phyloP scores from a whole-genome alignment of 1,284 basidiomycete genomes.

The Rhodotorula sp. region DNA sequence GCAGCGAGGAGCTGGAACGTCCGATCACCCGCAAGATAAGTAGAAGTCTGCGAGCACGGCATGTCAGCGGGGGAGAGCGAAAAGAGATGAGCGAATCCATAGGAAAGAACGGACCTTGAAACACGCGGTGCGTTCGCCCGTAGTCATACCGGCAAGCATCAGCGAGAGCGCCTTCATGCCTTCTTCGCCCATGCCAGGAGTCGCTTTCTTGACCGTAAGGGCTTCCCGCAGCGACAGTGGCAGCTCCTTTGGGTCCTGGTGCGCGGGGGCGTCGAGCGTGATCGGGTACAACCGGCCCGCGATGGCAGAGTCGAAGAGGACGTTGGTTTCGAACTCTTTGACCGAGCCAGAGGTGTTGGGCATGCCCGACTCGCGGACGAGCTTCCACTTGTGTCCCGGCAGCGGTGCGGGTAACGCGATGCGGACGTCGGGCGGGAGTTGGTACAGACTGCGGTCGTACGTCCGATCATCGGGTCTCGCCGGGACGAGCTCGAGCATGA shows the following conservation, averaged over 20 bases:
- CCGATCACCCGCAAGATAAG: slow-evolving; percentile 5
- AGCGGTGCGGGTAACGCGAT: slow-evolving; percentile 17
- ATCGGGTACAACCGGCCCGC: slow-evolving; percentile 30
- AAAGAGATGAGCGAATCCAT: too few species aligned
- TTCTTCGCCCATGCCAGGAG: slow-evolving; percentile 24
- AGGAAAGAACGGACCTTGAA: slow-evolving; percentile 5
- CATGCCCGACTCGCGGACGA: slow-evolving; percentile 5
- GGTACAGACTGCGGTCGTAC: not conserved
- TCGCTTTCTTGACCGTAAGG: not conserved
- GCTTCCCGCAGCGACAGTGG: not conserved
- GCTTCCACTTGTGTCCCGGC: slow-evolving; percentile 31
- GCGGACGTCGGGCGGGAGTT: not conserved
- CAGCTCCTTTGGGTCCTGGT: not conserved
- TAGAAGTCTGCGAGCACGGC: not conserved
- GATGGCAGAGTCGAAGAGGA: slow-evolving; percentile 19
- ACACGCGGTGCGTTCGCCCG: not conserved
- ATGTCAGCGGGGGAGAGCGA: not conserved
- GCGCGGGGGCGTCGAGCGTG: not conserved
- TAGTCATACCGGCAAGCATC: slow-evolving; percentile 16
- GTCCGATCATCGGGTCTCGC: not conserved
- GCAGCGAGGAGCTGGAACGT: slow-evolving; percentile 13
- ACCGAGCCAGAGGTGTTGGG: not conserved
- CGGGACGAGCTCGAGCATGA: slow-evolving; percentile 31
- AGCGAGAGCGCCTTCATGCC: slow-evolving; percentile 24
- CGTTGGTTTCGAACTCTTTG: slow-evolving; percentile 9